phyloP scores from a whole-genome alignment of 2,329 filamentous ascomycete genomes.

The Coniochaeta ligniaria region DNA sequence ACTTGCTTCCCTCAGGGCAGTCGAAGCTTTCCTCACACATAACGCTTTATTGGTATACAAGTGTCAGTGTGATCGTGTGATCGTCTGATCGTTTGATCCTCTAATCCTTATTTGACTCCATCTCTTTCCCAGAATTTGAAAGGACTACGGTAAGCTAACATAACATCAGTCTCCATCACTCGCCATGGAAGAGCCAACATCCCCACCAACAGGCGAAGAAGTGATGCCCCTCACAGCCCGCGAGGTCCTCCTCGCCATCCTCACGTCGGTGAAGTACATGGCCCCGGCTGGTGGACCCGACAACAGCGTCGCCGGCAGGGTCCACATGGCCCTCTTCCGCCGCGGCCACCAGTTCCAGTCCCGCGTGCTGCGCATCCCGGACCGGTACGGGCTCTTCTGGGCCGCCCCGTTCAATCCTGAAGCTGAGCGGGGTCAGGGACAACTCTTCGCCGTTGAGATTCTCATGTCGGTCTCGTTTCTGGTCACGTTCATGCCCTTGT shows the following conservation, averaged over 20 bases:
- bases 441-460: background rate
- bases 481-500: background rate
- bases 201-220: background rate
- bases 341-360: slow-evolving; percentile 1
- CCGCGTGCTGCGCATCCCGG: background rate
- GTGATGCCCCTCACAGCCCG: background rate
- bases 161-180: background rate
- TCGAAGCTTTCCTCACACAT: background rate
- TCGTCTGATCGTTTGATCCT: too few relatives aligned
- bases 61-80: too few relatives aligned
- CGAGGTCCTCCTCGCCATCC: background rate
- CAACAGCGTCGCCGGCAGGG: background rate
- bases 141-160: background rate
- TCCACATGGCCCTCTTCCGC: background rate
- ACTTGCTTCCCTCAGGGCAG: background rate
- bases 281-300: background rate
- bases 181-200: background rate
- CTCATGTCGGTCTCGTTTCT: background rate
- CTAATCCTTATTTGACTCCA: too few relatives aligned
- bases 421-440: background rate
- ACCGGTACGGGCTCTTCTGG: slow-evolving; percentile 1
- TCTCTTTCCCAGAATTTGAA: background rate
- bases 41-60: background rate
- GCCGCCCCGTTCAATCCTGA: background rate
- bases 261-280: background rate